Evolutionary conservation across 345 rosid species (phyloP).

Genomic region (Laguncularia racemosa): DNA sequence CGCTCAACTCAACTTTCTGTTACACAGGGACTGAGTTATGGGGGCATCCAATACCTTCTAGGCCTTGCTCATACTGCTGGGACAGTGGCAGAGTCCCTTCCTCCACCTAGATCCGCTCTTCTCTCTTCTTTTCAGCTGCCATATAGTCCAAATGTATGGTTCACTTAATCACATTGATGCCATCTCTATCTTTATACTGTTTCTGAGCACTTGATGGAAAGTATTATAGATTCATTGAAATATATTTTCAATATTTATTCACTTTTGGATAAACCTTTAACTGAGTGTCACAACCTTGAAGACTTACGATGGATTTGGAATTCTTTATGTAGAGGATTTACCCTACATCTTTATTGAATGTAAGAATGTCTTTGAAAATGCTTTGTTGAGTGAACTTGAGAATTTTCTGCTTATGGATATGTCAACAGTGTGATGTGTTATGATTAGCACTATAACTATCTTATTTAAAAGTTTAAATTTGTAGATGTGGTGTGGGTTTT

Average conservation of each 20-base stretch:
- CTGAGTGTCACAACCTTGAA: no score
- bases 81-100: slow-evolving; percentile 48
- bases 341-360: not conserved
- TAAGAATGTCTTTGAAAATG: not conserved
- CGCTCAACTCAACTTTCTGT: not conserved
- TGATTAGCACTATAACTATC: no score
- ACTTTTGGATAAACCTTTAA: no score
- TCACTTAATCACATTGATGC: not conserved
- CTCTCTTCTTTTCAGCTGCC: slow-evolving; percentile 57
- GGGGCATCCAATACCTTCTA: slow-evolving; percentile 49
- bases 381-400: not conserved
- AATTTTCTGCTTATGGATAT: no score
- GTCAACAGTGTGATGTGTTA: no score
- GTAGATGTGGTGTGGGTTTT: no score
- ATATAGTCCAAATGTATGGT: slow-evolving; percentile 54
- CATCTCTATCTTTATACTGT: not conserved
- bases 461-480: no score
- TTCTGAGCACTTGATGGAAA: no score
- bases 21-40: slow-evolving; percentile 46
- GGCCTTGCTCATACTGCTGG: slow-evolving; percentile 57
- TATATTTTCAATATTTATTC: no score
- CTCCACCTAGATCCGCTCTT: slow-evolving; percentile 57
- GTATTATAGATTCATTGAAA: no score
- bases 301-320: no score
- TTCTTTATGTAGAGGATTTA: not conserved